Evolutionary conservation across 2,329 filamentous ascomycete genomes (phyloP).

Genomic region (Coniochaeta pulveracea): DNA sequence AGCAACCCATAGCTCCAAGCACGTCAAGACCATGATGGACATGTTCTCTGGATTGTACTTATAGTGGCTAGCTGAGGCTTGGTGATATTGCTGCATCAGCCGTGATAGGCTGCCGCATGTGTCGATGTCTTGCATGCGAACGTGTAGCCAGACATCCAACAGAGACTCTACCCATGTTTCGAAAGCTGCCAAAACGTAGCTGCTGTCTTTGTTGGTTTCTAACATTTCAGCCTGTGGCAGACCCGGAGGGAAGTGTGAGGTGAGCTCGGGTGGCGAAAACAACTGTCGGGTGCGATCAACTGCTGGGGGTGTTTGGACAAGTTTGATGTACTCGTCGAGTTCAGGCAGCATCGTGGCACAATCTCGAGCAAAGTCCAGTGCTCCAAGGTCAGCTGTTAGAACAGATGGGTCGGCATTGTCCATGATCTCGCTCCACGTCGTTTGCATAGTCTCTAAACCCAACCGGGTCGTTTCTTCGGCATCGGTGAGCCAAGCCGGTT

Average conservation of each 20-base stretch:
- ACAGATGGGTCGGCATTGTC: background rate
- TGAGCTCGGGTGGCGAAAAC: slow-evolving; percentile 1
- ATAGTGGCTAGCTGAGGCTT: slow-evolving; percentile 19
- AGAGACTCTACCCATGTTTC: slow-evolving; percentile 35
- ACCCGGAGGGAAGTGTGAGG: background rate
- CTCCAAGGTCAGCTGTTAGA: background rate
- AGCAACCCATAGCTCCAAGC: slow-evolving; percentile 47
- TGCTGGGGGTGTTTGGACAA: background rate
- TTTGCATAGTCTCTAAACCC: background rate
- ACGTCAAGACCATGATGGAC: slow-evolving; percentile 44
- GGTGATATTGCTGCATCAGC: slow-evolving; percentile 23
- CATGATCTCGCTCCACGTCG: background rate
- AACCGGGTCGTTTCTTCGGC: slow-evolving; percentile 5
- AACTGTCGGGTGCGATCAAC: background rate
- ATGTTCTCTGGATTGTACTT: slow-evolving; percentile 26
- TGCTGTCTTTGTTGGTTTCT: slow-evolving; percentile 5
- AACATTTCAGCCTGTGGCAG: background rate
- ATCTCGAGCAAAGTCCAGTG: slow-evolving; percentile 11
- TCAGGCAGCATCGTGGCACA: slow-evolving; percentile 6
- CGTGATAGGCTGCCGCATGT: slow-evolving; percentile 18
- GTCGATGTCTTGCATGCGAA: slow-evolving; percentile 10
- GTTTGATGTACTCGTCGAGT: slow-evolving; percentile 6
- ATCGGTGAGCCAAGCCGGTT: background rate
- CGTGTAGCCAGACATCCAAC: slow-evolving; percentile 25
- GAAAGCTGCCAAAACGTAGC: slow-evolving; percentile 23